Evolutionary conservation across 768 basidiomycete genomes (phyloP), one percentile per base, ranked within the genome.

Genomic region (Boletales sp.): DNA sequence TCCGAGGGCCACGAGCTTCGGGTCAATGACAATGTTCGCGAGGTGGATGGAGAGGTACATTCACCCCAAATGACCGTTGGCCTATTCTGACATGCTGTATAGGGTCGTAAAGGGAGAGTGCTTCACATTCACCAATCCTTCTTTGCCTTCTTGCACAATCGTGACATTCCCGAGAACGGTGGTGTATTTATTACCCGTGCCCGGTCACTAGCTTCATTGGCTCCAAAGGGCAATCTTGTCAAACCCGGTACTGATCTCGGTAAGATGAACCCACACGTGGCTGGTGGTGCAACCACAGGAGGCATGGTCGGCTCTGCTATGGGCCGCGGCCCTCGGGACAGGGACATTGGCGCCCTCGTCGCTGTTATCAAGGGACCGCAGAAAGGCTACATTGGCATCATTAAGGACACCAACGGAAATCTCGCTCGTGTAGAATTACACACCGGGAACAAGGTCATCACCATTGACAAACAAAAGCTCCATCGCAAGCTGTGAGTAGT

Each of bases 101-200:
- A 95, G 86, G 75, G 75, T 34, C 87, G 94, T 6, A 90, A 86
- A 78, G 97, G 97, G 40, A 80, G 83, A 49, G 88, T 98, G 12
- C 74, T 99, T 24, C 94, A 97, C 61, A 92, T 94, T 38, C 88
- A 95, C 67, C 93, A 95, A 63, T 92, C 94, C 0, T 85, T 90
- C 69, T 95, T 84, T 59, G 93, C 90, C 4, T 99, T 97, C 77
- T 71, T 98, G 40, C 87, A 94, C 71, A 95, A 94, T 61, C 86
- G 94, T 13, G 94, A 97, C 44, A 77, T 91, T 45, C 62, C 77
- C 17, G 94, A 97, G 68, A 94, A 98, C 59, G 87, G 90, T 18
- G 97, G 97, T 50, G 85, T 98, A 24, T 99, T 94, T 62, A 92
- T 99, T 44, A 89, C 92, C 0, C 85, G 93, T 34, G 83, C 90